phyloP scores from a whole-genome alignment of 2,329 filamentous ascomycete genomes.

The Cephalotrichum gorgonifer region DNA sequence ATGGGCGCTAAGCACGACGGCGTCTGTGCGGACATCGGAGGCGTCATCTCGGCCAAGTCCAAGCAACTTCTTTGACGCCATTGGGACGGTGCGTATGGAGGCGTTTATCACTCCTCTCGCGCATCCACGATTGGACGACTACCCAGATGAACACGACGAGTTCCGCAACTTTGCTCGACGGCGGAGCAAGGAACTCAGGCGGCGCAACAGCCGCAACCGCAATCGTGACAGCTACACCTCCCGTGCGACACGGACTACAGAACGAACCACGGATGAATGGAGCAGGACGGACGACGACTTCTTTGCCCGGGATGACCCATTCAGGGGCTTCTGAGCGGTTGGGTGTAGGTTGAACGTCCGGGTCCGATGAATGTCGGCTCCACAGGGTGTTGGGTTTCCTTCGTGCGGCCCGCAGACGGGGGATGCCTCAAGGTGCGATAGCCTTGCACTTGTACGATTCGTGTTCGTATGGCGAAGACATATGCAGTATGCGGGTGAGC shows the following conservation, averaged over 20 bases:
- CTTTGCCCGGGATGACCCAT: conserved; percentile 46
- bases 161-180: conserved; percentile 34
- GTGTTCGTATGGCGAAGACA: background rate
- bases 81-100: conserved; percentile 92
- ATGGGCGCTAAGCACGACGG: conserved; percentile 31
- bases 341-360: background rate
- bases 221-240: conserved; percentile 41
- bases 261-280: conserved; percentile 34
- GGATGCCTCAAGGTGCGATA: background rate
- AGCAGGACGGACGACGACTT: conserved; percentile 41
- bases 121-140: conserved; percentile 34
- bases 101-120: conserved; percentile 71
- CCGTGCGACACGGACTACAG: conserved; percentile 30
- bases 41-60: conserved; percentile 36
- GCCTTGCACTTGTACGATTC: background rate
- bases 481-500: too few relatives aligned
- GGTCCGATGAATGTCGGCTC: too few relatives aligned
- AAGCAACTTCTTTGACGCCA: conserved; percentile 70
- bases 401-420: background rate
- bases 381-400: background rate
- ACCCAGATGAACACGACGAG: conserved; percentile 39
- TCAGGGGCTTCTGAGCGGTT: conserved; percentile 44
- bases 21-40: conserved; percentile 39
- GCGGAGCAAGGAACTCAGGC: conserved; percentile 44
- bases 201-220: conserved; percentile 42